These are phyloP conservation scores for Pholiota conissans DNA, from an alignment of 768 basidiomycete genomes.

Conservation along the genomic window DNA sequence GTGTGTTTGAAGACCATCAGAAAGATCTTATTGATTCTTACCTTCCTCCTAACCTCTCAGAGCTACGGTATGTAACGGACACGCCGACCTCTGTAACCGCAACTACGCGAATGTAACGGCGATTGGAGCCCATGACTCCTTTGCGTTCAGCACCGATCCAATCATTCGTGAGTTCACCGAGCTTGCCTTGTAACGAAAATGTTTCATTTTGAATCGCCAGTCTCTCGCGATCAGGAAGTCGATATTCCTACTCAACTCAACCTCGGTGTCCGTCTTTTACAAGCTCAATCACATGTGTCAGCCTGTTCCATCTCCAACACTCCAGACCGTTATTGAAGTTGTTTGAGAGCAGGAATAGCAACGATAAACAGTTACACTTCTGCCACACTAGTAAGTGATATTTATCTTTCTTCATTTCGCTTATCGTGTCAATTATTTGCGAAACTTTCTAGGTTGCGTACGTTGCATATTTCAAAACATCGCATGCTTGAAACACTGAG, in stretches of 20 bases:
- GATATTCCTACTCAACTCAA: constrained; percentile 48
- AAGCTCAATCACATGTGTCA: constrained; percentile 56
- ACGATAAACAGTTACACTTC: constrained; percentile 53
- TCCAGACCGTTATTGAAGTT: not conserved
- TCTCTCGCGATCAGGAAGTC: constrained; percentile 51
- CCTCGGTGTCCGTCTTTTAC: constrained; percentile 55
- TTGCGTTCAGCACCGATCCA: constrained; percentile 48
- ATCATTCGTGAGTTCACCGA: constrained; percentile 36
- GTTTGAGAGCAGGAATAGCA: constrained; percentile 15
- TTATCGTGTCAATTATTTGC: not conserved
- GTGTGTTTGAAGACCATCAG: not conserved
- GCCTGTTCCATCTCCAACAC: constrained; percentile 2
- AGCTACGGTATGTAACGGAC: constrained; percentile 62
- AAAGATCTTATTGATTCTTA: not conserved
- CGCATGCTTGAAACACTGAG: not conserved
- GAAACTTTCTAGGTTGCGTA: constrained; percentile 37
- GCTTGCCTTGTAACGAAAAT: not conserved
- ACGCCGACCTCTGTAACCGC: constrained; percentile 58
- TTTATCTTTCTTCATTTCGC: not conserved
- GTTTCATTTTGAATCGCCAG: constrained; percentile 23
- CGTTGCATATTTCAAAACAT: constrained; percentile 2
- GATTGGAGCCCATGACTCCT: constrained; percentile 58
- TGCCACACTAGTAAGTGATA: constrained; percentile 59
- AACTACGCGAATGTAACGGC: constrained; percentile 53
- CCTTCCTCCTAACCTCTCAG: no score